Evolutionary conservation across 441 rosid genomes (phyloP), one percentile per base, ranked within the genome.

Genomic region (Metrosideros polymorpha): DNA sequence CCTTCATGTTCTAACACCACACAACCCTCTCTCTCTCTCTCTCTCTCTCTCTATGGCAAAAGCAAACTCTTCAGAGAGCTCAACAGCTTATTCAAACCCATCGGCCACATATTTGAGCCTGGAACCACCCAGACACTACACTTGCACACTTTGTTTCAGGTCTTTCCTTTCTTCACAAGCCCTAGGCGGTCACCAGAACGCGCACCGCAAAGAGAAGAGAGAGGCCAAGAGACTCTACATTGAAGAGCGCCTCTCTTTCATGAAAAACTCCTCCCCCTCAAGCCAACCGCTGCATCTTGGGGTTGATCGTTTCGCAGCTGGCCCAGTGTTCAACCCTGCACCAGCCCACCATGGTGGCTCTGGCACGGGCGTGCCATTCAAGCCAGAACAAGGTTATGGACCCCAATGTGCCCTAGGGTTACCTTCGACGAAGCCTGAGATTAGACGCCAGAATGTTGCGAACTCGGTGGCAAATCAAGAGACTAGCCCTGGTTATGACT

Each of bases 111-210:
- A 47, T 83, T 52, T 54, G 83, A 43, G 42, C 12, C 55, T 86
- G 66, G 66, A 30, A 35, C 85, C 82, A 17, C 85, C 88, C 14
- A 30, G n/a, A 30, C 43, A 75, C 32, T 89, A 59, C 56, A 6
- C 24, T 6, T 92, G 93, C 87, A 3, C 63, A 25, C 87, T 85
- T 43, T 89, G 91, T 79, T 39, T 54, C 12, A 86, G 45, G 49
- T 8, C 59, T 52, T 90, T 90, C 86, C 52, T 86, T 12, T 52
- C 89, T 49, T 10, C 82, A 6, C 86, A 88, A 12, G 89, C 92
- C 49, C 82, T 89, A 5, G 89, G 89, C 13, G 89, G 92, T 17
- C 91, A 92, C 49, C 89, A 89, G 52, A 90, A 89, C 10, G 90
- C 92, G 22, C 93, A 90, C 45, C 43, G 83, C 52, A 85, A 45